Base-by-base conservation (phyloP, 345 rosid species). In the Eucalyptus grandis region DNA sequence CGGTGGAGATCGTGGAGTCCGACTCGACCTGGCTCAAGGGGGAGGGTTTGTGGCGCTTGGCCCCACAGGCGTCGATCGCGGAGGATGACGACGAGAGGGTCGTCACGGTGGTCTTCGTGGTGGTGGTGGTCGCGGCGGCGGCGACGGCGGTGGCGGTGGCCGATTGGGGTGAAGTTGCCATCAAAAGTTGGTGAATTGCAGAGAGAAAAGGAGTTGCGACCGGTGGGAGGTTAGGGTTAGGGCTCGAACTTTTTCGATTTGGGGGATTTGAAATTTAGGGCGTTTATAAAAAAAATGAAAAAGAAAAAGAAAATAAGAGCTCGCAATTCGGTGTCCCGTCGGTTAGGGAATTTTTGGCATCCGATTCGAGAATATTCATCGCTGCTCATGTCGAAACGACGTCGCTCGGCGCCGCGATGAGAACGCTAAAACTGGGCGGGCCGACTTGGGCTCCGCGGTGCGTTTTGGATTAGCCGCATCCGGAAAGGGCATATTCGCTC, bases 151-250 rank as follows among this genome's bases (percentile, higher is more conserved):
- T 12, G 26, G 85, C 47, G 88, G 88, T 37, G 46, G 62, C 77
- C 62, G 88, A 89, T 67, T 67, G 90, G 3, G 88, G 88, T 62
- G 90, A 86, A 77, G 88, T 65, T 87, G 90, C 90, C 90, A 89
- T 89, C 72, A 88, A 88, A 58, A 86, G 77, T 31, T 26, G n/a
- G 67, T 62, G 47, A 83, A 46, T 24, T 15, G 30, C n/a, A 16
- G 46, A 49, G 87, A 47, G 49, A 86, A 46, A 21, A 44, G 31
- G 43, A 2, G 72, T 14, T 40, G 6, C 30, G 43, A 86, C 5
- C 90, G 72, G 77, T 22, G 16, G 87, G n/a, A 58, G 86, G 88
- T 82, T 88, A 88, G 89, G 89, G 89, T 51, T 89, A 86, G 88
- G 86, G 77, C n/a, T 89, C 49, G 86, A 11, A 62, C 34, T 9